Evolutionary conservation across 148 eudicot species (phyloP).

Genomic region (Oxyria digyna): DNA sequence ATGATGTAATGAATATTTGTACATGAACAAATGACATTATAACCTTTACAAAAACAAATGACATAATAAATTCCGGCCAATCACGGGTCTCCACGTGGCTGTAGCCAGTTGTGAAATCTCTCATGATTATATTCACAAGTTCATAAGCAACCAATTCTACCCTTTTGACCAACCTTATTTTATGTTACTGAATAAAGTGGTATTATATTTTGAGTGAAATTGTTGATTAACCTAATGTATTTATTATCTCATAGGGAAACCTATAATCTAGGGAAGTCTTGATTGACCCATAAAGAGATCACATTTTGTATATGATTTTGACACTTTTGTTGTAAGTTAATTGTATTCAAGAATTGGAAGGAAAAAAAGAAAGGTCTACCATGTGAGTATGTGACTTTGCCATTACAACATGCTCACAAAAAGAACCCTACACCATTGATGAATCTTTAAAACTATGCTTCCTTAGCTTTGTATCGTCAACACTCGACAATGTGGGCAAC

Average conservation of each 20-base stretch:
- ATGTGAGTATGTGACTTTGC: background rate
- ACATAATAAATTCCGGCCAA: background rate
- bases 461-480: background rate
- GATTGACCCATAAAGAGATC: background rate
- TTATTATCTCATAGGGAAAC: background rate
- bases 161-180: constrained; percentile 1
- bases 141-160: background rate
- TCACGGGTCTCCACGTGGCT: background rate
- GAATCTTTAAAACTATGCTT: background rate
- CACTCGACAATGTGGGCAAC: constrained; percentile 1
- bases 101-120: background rate
- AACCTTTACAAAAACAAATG: too few relatives aligned
- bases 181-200: background rate
- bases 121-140: background rate
- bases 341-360: background rate
- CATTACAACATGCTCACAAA: background rate
- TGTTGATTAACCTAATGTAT: background rate
- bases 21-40: background rate
- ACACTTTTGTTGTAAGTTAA: background rate
- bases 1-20: constrained; percentile 6
- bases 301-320: background rate
- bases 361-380: background rate
- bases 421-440: constrained; percentile 1
- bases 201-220: background rate
- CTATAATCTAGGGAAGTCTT: background rate